Conservation (phyloP, 495 filamentous ascomycete species). For the Bathelium albidoporum region DNA sequence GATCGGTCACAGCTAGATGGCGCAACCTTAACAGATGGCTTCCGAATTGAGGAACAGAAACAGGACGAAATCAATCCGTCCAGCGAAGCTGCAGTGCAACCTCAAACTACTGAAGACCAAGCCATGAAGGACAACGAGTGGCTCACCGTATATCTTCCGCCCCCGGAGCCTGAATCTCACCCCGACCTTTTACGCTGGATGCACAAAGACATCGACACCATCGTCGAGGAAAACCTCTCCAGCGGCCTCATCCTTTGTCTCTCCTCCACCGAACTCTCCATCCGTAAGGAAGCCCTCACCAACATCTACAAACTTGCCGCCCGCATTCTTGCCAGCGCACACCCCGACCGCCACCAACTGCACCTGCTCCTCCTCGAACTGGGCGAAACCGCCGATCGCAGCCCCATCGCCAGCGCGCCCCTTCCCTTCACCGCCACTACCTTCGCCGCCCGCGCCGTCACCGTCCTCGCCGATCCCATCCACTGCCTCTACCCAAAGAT, state of each 20-base stretch:
- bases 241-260: slow-evolving; percentile 61
- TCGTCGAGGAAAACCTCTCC: slow-evolving; percentile 61
- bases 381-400: slow-evolving; percentile 53
- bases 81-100: background rate
- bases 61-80: background rate
- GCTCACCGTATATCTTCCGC: slow-evolving; percentile 11
- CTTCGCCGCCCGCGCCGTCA: slow-evolving; percentile 59
- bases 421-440: slow-evolving; percentile 63
- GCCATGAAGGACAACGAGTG: background rate
- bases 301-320: slow-evolving; percentile 54
- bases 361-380: slow-evolving; percentile 69
- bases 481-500: slow-evolving; percentile 79
- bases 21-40: background rate
- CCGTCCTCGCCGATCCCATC: slow-evolving; percentile 62
- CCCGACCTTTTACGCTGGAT: slow-evolving; percentile 56
- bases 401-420: slow-evolving; percentile 45
- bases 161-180: slow-evolving; percentile 44
- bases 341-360: slow-evolving; percentile 64
- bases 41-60: background rate
- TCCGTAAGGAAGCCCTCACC: slow-evolving; percentile 64
- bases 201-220: slow-evolving; percentile 59
- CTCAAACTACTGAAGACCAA: no score
- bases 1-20: background rate
- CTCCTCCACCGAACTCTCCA: slow-evolving; percentile 59
- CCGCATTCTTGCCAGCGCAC: slow-evolving; percentile 44